phyloP scores from a whole-genome alignment of 768 basidiomycete genomes.

The Obba rivulosa region DNA sequence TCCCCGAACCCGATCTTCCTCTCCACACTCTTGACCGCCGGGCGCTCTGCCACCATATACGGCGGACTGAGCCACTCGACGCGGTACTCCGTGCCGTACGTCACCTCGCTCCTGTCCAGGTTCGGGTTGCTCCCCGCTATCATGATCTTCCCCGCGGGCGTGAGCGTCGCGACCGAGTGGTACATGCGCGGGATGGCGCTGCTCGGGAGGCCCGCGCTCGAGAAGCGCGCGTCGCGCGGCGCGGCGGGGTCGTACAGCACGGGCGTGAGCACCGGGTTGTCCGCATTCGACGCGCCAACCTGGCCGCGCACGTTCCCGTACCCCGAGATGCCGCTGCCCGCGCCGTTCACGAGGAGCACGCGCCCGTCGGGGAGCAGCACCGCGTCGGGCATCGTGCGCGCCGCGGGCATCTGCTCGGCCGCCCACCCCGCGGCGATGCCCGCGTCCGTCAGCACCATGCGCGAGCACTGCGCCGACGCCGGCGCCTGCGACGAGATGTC shows the following conservation, averaged over 20 bases:
- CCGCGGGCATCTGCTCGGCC: conserved; percentile 68
- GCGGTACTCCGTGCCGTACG: conserved; percentile 83
- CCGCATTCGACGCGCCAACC: conserved; percentile 75
- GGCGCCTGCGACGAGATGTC: conserved; percentile 67
- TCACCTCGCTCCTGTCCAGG: conserved; percentile 64
- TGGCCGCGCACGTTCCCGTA: conserved; percentile 69
- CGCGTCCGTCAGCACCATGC: conserved; percentile 56
- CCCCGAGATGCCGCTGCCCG: conserved; percentile 65
- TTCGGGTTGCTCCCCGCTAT: conserved; percentile 85
- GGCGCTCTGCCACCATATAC: conserved; percentile 65
- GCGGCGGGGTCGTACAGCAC: conserved; percentile 64
- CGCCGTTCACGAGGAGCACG: conserved; percentile 74
- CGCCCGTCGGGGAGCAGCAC: conserved; percentile 75
- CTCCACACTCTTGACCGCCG: conserved; percentile 32
- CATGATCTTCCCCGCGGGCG: conserved; percentile 67
- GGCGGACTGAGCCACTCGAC: conserved; percentile 84
- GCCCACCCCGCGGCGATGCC: conserved; percentile 70
- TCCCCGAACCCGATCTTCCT: conserved; percentile 40
- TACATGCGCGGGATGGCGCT: conserved; percentile 73
- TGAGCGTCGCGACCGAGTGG: conserved; percentile 79
- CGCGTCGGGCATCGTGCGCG: conserved; percentile 76
- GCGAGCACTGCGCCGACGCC: conserved; percentile 69
- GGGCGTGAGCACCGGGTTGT: conserved; percentile 61
- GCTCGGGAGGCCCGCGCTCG: conserved; percentile 47
- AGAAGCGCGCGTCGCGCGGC: conserved; percentile 53